Evolutionary conservation across 2,329 filamentous ascomycete species (phyloP).

Genomic region (Hypoxylon sp.): DNA sequence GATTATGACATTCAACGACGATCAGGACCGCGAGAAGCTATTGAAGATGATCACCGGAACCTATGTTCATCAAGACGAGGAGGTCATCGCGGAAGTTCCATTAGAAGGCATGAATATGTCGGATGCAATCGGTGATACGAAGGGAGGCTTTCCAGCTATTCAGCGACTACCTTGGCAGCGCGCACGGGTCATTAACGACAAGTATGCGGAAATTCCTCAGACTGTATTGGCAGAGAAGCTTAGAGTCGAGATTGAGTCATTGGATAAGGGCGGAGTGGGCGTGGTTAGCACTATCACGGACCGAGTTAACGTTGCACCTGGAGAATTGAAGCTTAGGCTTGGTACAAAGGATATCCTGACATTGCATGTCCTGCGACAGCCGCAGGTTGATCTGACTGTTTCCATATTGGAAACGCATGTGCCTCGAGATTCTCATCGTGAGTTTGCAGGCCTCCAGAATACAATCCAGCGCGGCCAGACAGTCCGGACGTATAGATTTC

Average conservation of each 20-base stretch:
- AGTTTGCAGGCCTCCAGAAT: constrained; percentile 74
- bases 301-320: constrained; percentile 83
- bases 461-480: constrained; percentile 70
- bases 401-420: constrained; percentile 79
- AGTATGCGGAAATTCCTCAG: constrained; percentile 73
- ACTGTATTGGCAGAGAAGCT: constrained; percentile 84
- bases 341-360: constrained; percentile 74
- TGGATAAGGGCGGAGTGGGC: constrained; percentile 62
- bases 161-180: constrained; percentile 75
- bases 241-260: constrained; percentile 81
- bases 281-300: constrained; percentile 80
- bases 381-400: constrained; percentile 83
- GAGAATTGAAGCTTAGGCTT: constrained; percentile 78
- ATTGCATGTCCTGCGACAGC: constrained; percentile 77
- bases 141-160: constrained; percentile 65
- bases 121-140: constrained; percentile 66
- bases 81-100: constrained; percentile 77
- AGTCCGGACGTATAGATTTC: constrained; percentile 79
- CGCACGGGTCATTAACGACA: constrained; percentile 79
- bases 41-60: constrained; percentile 82
- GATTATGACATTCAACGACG: constrained; percentile 82
- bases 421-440: constrained; percentile 72
- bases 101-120: constrained; percentile 75
- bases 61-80: constrained; percentile 76
- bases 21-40: constrained; percentile 78